Base-by-base conservation (phyloP, 2,329 filamentous ascomycete species). In the Aspergillus bombycis region DNA sequence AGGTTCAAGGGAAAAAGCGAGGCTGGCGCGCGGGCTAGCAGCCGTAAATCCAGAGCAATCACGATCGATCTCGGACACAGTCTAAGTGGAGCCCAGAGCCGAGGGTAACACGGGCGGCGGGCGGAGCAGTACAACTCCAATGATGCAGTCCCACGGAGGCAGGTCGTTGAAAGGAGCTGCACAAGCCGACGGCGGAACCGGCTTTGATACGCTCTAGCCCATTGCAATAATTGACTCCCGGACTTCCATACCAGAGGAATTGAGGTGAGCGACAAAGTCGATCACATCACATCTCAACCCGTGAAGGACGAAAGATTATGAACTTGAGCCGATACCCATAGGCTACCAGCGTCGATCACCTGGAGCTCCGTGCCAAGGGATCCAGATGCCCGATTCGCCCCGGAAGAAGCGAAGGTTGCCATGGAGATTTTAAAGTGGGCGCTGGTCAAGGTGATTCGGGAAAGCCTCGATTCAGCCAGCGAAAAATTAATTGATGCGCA, bases 391-490 rank as follows among this genome's bases (percentile, higher is more conserved):
- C 68, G 67, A 66, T 67, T 63, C 56, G 57, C 62, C 63, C 65
- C 65, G 66, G 61, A 45, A 43, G 57, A 23, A 62, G 48, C 34
- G 11, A 43, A 45, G 34, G 68, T 70, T 70, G 67, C 68, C 62
- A 70, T 70, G 68, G 68, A 23, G 68, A 70, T 63, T 41, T 5
- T 41, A 62, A 59, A 59, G 53, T 61, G 56, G 61, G n/a, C 53
- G 64, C 60, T 63, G 60, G 54, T 62, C 62, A 64, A 60, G 62
- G 53, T 32, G 46, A 53, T 38, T 53, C 43, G 3, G 60, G 28
- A 26, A 45, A 30, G 34, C 23, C 28, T 60, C 16, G 9, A n/a
- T 30, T 32, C 28, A 52, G 16, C 48, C 28, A 11, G 48, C 28
- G 19, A 21, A n/a, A 52, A 30, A 32, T 52, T 50, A 46, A 46